Percentiles rank a stretch among this genome's conserved stretches.
Conservation (phyloP, 495 filamentous ascomycete genomes). For the Lasiosphaeria ovina region DNA sequence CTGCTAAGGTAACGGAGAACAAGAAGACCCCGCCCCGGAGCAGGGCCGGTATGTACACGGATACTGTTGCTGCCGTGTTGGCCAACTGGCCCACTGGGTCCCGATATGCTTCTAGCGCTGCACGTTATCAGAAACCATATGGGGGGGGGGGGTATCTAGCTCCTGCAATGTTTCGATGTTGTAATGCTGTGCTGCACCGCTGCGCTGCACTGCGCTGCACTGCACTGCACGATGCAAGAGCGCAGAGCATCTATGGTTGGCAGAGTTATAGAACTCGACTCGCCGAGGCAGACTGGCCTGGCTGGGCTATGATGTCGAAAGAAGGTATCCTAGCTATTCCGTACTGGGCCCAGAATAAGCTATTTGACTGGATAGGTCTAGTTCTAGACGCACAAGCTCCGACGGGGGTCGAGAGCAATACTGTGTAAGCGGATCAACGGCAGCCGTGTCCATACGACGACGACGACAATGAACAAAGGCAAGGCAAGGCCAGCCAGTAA, state of each 20-base stretch:
- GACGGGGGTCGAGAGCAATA: too few relatives aligned
- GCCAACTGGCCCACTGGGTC: neutral
- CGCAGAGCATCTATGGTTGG: slow-evolving; percentile 13
- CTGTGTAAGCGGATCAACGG: slow-evolving; percentile 20
- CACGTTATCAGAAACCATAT: slow-evolving; percentile 10
- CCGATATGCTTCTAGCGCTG: slow-evolving; percentile 10
- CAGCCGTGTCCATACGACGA: slow-evolving; percentile 19
- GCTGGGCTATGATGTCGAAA: neutral
- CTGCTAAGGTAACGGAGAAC: neutral
- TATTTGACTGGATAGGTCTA: too few relatives aligned
- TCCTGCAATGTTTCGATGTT: slow-evolving; percentile 7
- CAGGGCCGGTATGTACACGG: neutral
- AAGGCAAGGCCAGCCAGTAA: too few relatives aligned
- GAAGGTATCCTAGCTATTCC: neutral
- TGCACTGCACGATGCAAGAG: slow-evolving; percentile 8
- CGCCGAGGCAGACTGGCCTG: neutral
- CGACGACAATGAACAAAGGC: neutral
- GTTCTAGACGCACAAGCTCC: too few relatives aligned
- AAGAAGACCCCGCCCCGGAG: neutral
- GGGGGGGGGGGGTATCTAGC: neutral
- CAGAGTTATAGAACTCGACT: neutral
- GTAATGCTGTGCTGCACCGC: neutral
- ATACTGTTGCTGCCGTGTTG: too few relatives aligned
- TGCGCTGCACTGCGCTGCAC: too few relatives aligned
- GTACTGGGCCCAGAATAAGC: too few relatives aligned